These are phyloP conservation scores for Trichodelitschia bisporula DNA, from an alignment of 495 filamentous ascomycete species.

Conservation along the genomic window DNA sequence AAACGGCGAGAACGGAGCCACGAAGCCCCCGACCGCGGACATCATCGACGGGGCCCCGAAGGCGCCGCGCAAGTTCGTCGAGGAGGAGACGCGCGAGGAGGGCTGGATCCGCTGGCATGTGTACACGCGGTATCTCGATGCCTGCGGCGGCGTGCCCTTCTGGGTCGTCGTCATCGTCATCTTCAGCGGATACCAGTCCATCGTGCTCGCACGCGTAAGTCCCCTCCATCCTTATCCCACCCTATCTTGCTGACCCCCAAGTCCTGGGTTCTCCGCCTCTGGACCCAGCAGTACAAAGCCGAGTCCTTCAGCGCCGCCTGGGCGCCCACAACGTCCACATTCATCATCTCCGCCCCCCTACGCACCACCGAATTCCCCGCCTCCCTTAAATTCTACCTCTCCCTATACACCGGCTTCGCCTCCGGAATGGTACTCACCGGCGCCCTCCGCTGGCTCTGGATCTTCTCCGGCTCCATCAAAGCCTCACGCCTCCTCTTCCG, in stretches of 20 bases:
- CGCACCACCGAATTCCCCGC: slow-evolving; percentile 2
- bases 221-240: not conserved
- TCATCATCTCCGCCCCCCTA: slow-evolving; percentile 20
- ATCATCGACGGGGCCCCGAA: slow-evolving; percentile 6
- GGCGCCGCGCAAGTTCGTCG: slow-evolving; percentile 40
- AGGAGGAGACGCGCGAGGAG: slow-evolving; percentile 43
- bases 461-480: slow-evolving; percentile 31
- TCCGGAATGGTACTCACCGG: slow-evolving; percentile 28
- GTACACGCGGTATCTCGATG: slow-evolving; percentile 37
- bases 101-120: slow-evolving; percentile 37
- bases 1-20: not conserved
- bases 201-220: slow-evolving; percentile 24
- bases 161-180: slow-evolving; percentile 31
- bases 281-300: not conserved
- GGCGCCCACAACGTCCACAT: slow-evolving; percentile 23
- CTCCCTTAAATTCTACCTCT: slow-evolving; percentile 33
- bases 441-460: slow-evolving; percentile 28
- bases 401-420: slow-evolving; percentile 39
- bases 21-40: slow-evolving; percentile 1
- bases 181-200: slow-evolving; percentile 24
- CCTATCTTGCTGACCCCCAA: slow-evolving; percentile 2
- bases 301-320: not conserved
- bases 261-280: slow-evolving; percentile 1
- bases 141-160: slow-evolving; percentile 37
- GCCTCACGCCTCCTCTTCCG: slow-evolving; percentile 43